Conservation (phyloP, 192 early-diverging fungal genomes). For the Backusella tarrabulga region DNA sequence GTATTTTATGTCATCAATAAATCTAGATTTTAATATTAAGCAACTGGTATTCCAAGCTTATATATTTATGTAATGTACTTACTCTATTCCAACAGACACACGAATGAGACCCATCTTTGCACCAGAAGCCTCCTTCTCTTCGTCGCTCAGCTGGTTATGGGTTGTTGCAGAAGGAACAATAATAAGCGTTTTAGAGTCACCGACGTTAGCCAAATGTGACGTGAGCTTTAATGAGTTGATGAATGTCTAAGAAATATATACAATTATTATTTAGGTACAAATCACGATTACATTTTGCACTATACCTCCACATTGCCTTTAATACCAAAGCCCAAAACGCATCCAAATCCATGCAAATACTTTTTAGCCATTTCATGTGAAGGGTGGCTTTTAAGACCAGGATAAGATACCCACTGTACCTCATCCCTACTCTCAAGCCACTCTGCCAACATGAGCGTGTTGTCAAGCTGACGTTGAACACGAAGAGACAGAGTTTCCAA, state of each 20-base stretch:
- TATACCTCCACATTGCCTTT: slow-evolving; percentile 40
- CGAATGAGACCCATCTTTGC: slow-evolving; percentile 80
- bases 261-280: not conserved
- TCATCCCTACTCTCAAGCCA: slow-evolving; percentile 74
- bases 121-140: slow-evolving; percentile 73
- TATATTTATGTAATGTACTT: not conserved
- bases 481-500: slow-evolving; percentile 90
- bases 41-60: not conserved
- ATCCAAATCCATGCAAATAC: slow-evolving; percentile 86
- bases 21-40: slow-evolving; percentile 18
- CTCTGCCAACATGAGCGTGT: slow-evolving; percentile 72
- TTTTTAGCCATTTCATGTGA: slow-evolving; percentile 79
- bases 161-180: slow-evolving; percentile 85
- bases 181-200: slow-evolving; percentile 86
- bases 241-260: slow-evolving; percentile 46
- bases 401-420: slow-evolving; percentile 87
- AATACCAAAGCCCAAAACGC: slow-evolving; percentile 77
- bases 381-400: slow-evolving; percentile 78
- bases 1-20: slow-evolving; percentile 68
- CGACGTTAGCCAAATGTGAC: slow-evolving; percentile 91
- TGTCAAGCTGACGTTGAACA: slow-evolving; percentile 82
- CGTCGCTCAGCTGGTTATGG: slow-evolving; percentile 82
- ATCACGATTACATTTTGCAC: not conserved
- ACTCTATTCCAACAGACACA: slow-evolving; percentile 83
- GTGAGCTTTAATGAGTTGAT: slow-evolving; percentile 77